Evolutionary conservation across 139 green algal species (phyloP), one percentile per base, ranked within the genome.

Genomic region (Chlamydomonas applanata): DNA sequence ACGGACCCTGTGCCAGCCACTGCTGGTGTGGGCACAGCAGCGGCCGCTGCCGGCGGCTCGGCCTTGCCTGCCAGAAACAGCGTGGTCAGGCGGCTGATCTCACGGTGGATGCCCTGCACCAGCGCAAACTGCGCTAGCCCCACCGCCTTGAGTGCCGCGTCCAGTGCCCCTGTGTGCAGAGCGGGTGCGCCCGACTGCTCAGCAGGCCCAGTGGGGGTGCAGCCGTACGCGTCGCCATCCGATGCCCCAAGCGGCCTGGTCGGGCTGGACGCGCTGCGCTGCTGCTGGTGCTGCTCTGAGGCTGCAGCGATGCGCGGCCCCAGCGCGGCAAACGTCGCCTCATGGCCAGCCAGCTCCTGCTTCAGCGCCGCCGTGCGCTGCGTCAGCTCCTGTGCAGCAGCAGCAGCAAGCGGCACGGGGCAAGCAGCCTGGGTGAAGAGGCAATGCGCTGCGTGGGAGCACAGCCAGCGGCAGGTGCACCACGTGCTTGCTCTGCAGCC

Each of bases 111-210:
- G 46, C 61, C 74, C 61, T 84, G 80, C 69, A 74, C 54, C 30
- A 90, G 72, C 1, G 71, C 56, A n/a, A 85, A 86, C 59, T 92
- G 86, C 14, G 85, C 79, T 17, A 78, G 61, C 29, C 85, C 87
- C 3, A 90, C 72, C 2, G 80, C 60, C 34, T 85, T 80, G 19
- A 90, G n/a, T 29, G 77, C 67, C 3, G 66, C 78, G 44, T 90
- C 85, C 33, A 91, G 53, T 20, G 67, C 74, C 67, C 59, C 73
- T 16, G 63, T n/a, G 30, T 69, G 52, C 30, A 40, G 53, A 34
- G 45, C 45, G 52, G 61, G 59, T 16, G 71, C 32, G 17, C 32
- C 59, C 54, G 19, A 63, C 54, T 32, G 54, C 54, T 63, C 19
- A 5, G 13, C 14, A 63, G 54, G 19, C 54, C 25, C 54, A 11